Evolutionary conservation across 2,329 filamentous ascomycete genomes (phyloP).

Genomic region (Tolypocladium ovalisporum): DNA sequence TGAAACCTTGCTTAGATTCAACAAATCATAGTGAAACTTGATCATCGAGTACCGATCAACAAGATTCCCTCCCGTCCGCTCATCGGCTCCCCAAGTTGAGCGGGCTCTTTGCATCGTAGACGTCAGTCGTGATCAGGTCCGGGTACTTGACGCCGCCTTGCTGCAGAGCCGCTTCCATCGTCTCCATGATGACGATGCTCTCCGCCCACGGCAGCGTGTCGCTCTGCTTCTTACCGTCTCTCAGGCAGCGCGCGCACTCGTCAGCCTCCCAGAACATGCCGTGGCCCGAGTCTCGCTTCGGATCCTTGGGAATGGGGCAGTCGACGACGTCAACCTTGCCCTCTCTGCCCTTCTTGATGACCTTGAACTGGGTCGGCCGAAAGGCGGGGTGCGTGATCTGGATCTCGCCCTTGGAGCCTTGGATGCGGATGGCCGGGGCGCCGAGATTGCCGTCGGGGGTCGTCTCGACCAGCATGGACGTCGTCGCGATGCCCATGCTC

Average conservation of each 20-base stretch:
- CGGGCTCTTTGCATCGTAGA: conserved; percentile 49
- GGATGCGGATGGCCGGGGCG: conserved; percentile 63
- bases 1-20: not conserved
- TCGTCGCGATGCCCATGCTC: conserved; percentile 63
- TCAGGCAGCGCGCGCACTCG: conserved; percentile 62
- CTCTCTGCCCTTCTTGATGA: conserved; percentile 44
- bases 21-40: not conserved
- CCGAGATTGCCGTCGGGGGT: conserved; percentile 50
- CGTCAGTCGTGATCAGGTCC: conserved; percentile 43
- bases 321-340: conserved; percentile 39
- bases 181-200: conserved; percentile 76
- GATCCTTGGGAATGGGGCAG: conserved; percentile 41
- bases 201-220: conserved; percentile 59
- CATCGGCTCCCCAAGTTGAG: conserved; percentile 43
- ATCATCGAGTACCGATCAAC: not conserved
- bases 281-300: conserved; percentile 46
- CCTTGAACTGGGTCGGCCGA: conserved; percentile 52
- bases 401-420: conserved; percentile 72
- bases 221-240: conserved; percentile 70
- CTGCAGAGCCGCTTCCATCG: conserved; percentile 44
- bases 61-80: not conserved
- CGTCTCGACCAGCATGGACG: conserved; percentile 49
- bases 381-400: conserved; percentile 65
- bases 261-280: conserved; percentile 89
- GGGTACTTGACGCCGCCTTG: conserved; percentile 45